A percentile compares a stretch with the other conserved stretches of the same genome.
Evolutionary conservation across 75 land plant species (phyloP).

Genomic region (Larix kaempferi): DNA sequence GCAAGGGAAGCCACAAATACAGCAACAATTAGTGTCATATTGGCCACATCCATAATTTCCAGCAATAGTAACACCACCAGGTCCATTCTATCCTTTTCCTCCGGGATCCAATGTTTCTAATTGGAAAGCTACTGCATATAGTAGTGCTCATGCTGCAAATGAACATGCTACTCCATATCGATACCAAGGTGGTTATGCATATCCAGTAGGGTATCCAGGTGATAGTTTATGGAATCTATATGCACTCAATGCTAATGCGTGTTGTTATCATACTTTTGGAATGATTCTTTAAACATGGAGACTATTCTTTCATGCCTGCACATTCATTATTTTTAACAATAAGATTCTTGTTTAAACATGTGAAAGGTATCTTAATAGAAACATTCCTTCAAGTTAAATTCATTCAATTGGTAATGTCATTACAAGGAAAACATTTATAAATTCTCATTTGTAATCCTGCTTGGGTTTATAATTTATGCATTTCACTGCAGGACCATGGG

Average conservation of each 20-base stretch:
- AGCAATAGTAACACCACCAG: neutral
- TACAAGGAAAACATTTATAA: neutral
- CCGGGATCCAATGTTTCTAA: conserved; percentile 8
- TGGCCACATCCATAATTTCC: conserved; percentile 3
- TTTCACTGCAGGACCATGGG: conserved; percentile 30
- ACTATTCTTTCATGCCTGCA: neutral
- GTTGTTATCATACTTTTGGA: neutral
- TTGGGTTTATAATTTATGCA: neutral
- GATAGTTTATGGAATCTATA: conserved; percentile 1
- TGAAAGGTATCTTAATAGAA: neutral
- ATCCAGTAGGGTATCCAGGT: conserved; percentile 14
- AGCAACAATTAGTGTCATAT: neutral
- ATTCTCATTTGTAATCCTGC: neutral
- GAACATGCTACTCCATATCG: conserved; percentile 10
- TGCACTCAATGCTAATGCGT: neutral
- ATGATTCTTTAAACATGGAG: neutral
- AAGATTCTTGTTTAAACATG: neutral
- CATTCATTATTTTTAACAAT: neutral
- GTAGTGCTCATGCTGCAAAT: conserved; percentile 2
- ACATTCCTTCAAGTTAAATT: neutral
- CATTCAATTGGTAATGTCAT: neutral
- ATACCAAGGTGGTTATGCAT: conserved; percentile 9
- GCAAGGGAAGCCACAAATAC: neutral
- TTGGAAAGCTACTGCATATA: neutral
- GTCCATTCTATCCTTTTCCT: conserved; percentile 7